These are phyloP conservation scores for Trichophyton simii DNA, from an alignment of 2,329 filamentous ascomycete species.

Conservation along the genomic window DNA sequence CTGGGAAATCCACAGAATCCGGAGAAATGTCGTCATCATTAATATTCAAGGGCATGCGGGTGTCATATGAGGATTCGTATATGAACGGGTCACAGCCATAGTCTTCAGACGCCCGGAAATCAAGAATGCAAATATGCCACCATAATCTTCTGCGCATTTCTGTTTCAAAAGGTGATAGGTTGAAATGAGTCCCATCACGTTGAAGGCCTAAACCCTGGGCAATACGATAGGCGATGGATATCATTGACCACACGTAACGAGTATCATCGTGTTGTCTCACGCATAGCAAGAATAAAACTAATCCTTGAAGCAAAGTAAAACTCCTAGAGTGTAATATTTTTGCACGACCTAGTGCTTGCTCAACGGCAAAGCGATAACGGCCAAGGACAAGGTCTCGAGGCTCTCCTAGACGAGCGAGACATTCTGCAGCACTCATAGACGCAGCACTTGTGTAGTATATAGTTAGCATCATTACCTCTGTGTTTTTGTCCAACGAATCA, in stretches of 20 bases:
- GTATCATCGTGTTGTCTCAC: constrained; percentile 30
- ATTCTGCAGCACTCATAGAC: constrained; percentile 32
- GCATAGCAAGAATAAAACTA: constrained; percentile 48
- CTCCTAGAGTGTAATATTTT: constrained; percentile 52
- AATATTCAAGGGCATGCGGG: constrained; percentile 39
- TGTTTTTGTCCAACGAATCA: constrained; percentile 39
- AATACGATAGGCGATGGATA: constrained; percentile 30
- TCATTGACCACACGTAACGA: constrained; percentile 34
- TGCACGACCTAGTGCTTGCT: constrained; percentile 51
- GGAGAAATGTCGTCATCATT: constrained; percentile 41
- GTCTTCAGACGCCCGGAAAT: constrained; percentile 39
- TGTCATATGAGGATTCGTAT: constrained; percentile 35
- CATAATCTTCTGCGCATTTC: constrained; percentile 42
- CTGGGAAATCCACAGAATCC: constrained; percentile 37
- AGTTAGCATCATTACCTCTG: constrained; percentile 48
- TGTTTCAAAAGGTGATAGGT: constrained; percentile 37
- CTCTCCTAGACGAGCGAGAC: constrained; percentile 37
- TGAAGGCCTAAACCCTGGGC: constrained; percentile 38
- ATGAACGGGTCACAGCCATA: constrained; percentile 38
- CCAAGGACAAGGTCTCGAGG: constrained; percentile 38
- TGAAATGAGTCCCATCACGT: constrained; percentile 39
- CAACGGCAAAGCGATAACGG: constrained; percentile 50
- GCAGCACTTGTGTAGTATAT: constrained; percentile 48
- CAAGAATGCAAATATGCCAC: constrained; percentile 39
- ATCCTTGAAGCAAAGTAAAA: constrained; percentile 49